Base-by-base conservation (phyloP, 257 asterid species). In the Solanum chilense region DNA sequence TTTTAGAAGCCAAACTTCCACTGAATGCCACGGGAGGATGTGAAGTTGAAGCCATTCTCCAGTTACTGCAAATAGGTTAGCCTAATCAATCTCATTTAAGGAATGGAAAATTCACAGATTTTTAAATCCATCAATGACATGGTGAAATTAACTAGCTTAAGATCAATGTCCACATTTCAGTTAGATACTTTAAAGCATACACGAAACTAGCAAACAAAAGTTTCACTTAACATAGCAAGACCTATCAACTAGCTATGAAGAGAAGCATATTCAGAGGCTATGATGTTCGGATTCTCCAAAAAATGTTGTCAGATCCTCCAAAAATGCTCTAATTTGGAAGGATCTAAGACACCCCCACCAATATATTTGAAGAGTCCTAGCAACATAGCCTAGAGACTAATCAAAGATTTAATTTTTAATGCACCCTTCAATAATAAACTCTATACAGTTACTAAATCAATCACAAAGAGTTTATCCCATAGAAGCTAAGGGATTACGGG, bases 21-120 rank as follows among this genome's bases (percentile, higher is more conserved):
- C 91, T 33, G 87, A 94, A 92, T 9, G 95, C 56, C 82, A 90
- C 88, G 14, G 96, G 92, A 89, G 98, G 88, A 76, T 93, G 97
- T 62, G 92, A 58, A 89, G 91, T 82, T 82, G 93, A 78, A 88
- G 98, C 93, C 98, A 97, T 97, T 82, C 84, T 70, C 83, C 88
- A 77, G 77, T 87, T 78, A 45, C 86, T 89, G 73, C 90, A 49
- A 87, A 62, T 70, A 80, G 29, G 85, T 47, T 29, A 47, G 18
- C 45, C 44, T 80, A 80, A 80, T 80, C 45, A 47, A 49, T 80
- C 58, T 80, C 69, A 80, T 2, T 23, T 80, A 49, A 78, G 49
- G 85, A 80, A 27, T 31, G 29, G 68, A 80, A 80, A 80, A 64
- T 47, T 31, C 68, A 47, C 68, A 80, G 33, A 78, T 5, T 49